Conservation (phyloP, 805 yeast genomes). For the Candida sphagnicola region DNA sequence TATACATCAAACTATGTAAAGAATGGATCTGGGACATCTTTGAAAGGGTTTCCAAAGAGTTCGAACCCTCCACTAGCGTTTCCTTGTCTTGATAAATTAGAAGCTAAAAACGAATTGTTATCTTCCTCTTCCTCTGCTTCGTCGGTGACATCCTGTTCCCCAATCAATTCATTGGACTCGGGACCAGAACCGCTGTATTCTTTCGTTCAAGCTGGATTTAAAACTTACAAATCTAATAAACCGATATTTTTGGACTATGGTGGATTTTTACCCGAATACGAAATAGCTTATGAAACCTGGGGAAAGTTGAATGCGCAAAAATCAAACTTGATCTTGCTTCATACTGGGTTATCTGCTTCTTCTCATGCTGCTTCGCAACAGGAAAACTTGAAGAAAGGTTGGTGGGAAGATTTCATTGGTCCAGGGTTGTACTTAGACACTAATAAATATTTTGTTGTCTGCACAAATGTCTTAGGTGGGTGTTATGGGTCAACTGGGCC, state of each 20-base stretch:
- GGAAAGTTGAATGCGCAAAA: constrained; percentile 61
- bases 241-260: constrained; percentile 81
- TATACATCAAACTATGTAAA: too few relatives aligned
- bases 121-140: constrained; percentile 13
- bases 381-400: constrained; percentile 68
- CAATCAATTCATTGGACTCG: constrained; percentile 42
- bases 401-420: constrained; percentile 97
- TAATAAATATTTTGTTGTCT: constrained; percentile 71
- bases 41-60: constrained; percentile 7
- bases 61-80: constrained; percentile 68
- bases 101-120: constrained; percentile 44
- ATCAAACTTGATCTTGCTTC: constrained; percentile 74
- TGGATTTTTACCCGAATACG: constrained; percentile 65
- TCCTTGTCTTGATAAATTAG: constrained; percentile 82
- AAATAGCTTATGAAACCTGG: constrained; percentile 94
- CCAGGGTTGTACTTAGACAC: constrained; percentile 80
- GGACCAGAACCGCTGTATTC: constrained; percentile 89
- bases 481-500: constrained; percentile 97
- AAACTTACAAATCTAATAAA: constrained; percentile 47
- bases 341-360: constrained; percentile 90
- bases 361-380: constrained; percentile 87
- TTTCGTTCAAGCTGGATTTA: constrained; percentile 62
- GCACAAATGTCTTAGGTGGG: constrained; percentile 92
- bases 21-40: too few relatives aligned
- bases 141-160: neutral